phyloP scores from a whole-genome alignment of 2,329 filamentous ascomycete species.

The Periconia digitata region DNA sequence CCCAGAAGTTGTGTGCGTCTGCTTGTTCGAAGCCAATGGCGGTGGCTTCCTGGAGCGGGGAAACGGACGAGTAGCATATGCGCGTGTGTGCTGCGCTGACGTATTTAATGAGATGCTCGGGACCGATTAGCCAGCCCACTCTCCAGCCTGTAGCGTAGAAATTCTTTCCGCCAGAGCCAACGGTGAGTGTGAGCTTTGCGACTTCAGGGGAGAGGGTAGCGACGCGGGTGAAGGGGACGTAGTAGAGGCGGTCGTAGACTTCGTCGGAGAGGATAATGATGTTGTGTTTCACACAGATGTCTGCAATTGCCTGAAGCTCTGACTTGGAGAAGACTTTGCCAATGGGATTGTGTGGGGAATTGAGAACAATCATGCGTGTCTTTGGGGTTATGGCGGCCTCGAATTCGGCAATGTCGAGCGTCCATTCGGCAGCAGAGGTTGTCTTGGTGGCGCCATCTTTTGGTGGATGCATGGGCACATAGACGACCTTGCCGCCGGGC shows the following conservation, averaged over 20 bases:
- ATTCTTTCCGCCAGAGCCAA: slow-evolving; percentile 95
- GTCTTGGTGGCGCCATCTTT: slow-evolving; percentile 75
- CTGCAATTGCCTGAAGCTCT: slow-evolving; percentile 82
- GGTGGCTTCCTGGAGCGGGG: slow-evolving; percentile 89
- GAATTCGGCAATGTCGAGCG: slow-evolving; percentile 79
- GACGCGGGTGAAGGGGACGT: slow-evolving; percentile 91
- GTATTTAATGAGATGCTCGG: slow-evolving; percentile 84
- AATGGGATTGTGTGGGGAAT: slow-evolving; percentile 90
- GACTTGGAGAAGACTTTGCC: slow-evolving; percentile 89
- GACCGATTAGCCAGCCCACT: slow-evolving; percentile 92
- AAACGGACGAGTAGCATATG: slow-evolving; percentile 94
- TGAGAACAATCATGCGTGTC: slow-evolving; percentile 95
- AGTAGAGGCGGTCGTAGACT: slow-evolving; percentile 92
- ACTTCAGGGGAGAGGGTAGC: slow-evolving; percentile 89
- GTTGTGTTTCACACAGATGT: slow-evolving; percentile 87
- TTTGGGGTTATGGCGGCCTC: slow-evolving; percentile 78
- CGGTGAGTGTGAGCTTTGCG: slow-evolving; percentile 83
- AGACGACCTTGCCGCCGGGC: slow-evolving; percentile 91
- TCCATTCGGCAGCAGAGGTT: slow-evolving; percentile 86
- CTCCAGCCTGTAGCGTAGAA: slow-evolving; percentile 98
- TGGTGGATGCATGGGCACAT: slow-evolving; percentile 92
- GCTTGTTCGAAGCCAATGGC: slow-evolving; percentile 94
- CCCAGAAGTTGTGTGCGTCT: slow-evolving; percentile 84
- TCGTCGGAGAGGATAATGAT: slow-evolving; percentile 77
- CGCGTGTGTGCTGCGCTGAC: slow-evolving; percentile 90